Conservation (phyloP, 78 protist genomes). For the Planoprotostelium fungivorum region DNA sequence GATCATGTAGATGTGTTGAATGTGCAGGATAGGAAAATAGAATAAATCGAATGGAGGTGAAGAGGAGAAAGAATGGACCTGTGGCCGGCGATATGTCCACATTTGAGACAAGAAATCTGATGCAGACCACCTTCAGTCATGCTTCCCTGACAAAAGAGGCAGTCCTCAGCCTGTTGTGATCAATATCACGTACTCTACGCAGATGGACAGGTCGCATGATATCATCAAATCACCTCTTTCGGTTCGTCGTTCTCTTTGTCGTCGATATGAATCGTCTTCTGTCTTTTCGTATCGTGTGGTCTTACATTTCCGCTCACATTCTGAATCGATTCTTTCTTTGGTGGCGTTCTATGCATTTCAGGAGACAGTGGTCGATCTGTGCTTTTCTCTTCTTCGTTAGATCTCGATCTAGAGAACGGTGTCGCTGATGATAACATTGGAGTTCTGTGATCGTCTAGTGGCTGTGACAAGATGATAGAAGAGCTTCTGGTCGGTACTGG, state of each 20-base stretch:
- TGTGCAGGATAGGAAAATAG: too few species aligned
- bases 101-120: not conserved
- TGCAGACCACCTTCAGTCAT: not conserved
- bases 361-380: not conserved
- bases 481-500: too few species aligned
- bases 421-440: too few species aligned
- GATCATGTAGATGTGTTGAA: too few species aligned
- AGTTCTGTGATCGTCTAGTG: not conserved
- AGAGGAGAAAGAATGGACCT: too few species aligned
- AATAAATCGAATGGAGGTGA: too few species aligned
- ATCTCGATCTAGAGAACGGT: not conserved
- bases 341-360: not conserved
- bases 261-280: not conserved
- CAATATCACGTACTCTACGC: not conserved
- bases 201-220: not conserved
- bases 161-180: not conserved
- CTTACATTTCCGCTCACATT: not conserved
- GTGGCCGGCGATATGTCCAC: not conserved
- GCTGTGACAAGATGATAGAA: too few species aligned
- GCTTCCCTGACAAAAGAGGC: not conserved
- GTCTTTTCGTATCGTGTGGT: not conserved
- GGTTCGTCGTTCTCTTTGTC: not conserved
- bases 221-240: not conserved
- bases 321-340: not conserved
- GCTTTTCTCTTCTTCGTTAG: not conserved